Evolutionary conservation across 495 filamentous ascomycete genomes (phyloP), one percentile per base, ranked within the genome.

Genomic region (Penicillium manginii): DNA sequence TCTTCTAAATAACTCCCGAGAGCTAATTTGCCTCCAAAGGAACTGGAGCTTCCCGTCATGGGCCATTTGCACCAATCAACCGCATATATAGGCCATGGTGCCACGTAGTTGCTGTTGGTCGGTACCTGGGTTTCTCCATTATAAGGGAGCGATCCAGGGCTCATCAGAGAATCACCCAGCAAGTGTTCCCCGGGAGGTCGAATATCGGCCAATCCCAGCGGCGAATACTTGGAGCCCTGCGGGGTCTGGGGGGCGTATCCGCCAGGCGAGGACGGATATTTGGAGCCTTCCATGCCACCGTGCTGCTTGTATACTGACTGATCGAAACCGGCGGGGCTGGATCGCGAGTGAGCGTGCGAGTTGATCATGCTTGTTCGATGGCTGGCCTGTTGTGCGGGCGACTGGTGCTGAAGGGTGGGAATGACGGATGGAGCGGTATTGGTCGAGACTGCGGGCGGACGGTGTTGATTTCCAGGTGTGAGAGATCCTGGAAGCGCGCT

Each of bases 41-140:
- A 84, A 51, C 86, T 76, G 5, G 72, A 73, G 26, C 68, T 86
- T 31, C 84, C 84, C 37, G 88, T 83, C 2, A 93, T 85, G n/a
- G 88, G 83, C 96, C 96, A 99, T 75, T 98, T 98, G 74, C 94
- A 99, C 96, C 96, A 99, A 78, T 99, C 96, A 60, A 96, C 90
- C 9, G 96, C 93, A 73, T 97, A 98, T 39, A 96, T 88, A 37
- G 91, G 87, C 91, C 94, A 99, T 2, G 92, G 92, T 6, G 93
- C 93, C 61, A 97, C 78, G 73, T 98, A 98, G 64, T 93, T 97
- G 76, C 92, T 88, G 64, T 89, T 91, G 8, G 82, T 83, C 0
- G 86, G 79, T 6, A 83, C 67, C 35, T 82, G 77, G 18, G 66
- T 74, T 37, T 86, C 84, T 26, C 71, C 71, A 54, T 79, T 77